Evolutionary conservation across 1,284 basidiomycete genomes (phyloP).

Genomic region (Malassezia yamatoensis): DNA sequence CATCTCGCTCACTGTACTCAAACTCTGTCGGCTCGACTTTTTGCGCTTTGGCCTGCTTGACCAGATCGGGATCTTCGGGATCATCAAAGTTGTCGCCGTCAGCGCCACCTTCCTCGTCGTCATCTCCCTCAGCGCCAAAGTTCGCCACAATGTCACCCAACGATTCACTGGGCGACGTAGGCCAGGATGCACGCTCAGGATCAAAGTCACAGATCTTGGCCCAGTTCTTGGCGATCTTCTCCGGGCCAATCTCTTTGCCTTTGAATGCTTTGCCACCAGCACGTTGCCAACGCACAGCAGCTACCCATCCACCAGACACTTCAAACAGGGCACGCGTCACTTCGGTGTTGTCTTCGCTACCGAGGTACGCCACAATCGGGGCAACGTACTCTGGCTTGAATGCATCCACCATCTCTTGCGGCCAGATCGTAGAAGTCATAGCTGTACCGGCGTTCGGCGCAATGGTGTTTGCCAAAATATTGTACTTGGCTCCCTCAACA

Average conservation of each 20-base stretch:
- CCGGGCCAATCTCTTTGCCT: constrained; percentile 34
- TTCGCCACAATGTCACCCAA: constrained; percentile 43
- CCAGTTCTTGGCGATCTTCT: constrained; percentile 40
- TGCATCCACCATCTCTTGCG: constrained; percentile 83
- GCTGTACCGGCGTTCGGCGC: constrained; percentile 69
- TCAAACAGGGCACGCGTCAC: constrained; percentile 75
- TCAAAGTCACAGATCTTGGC: constrained; percentile 42
- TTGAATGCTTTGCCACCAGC: constrained; percentile 58
- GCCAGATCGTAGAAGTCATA: constrained; percentile 55
- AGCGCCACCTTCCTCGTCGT: constrained; percentile 20
- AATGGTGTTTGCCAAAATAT: constrained; percentile 78
- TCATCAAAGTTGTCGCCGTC: constrained; percentile 56
- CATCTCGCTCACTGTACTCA: constrained; percentile 73
- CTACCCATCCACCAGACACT: constrained; percentile 82
- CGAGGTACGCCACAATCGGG: constrained; percentile 79
- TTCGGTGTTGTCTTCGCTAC: constrained; percentile 65
- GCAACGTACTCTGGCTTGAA: constrained; percentile 94
- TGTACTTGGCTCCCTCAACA: constrained; percentile 80
- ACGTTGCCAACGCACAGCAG: constrained; percentile 85
- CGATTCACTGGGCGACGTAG: constrained; percentile 34
- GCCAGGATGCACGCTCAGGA: constrained; percentile 42
- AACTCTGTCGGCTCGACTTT: constrained; percentile 31
- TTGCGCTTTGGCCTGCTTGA: constrained; percentile 69
- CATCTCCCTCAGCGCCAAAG: constrained; percentile 28
- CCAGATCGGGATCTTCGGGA: constrained; percentile 71